phyloP scores from a whole-genome alignment of 2,329 filamentous ascomycete species.

The Fusarium anthophilum region DNA sequence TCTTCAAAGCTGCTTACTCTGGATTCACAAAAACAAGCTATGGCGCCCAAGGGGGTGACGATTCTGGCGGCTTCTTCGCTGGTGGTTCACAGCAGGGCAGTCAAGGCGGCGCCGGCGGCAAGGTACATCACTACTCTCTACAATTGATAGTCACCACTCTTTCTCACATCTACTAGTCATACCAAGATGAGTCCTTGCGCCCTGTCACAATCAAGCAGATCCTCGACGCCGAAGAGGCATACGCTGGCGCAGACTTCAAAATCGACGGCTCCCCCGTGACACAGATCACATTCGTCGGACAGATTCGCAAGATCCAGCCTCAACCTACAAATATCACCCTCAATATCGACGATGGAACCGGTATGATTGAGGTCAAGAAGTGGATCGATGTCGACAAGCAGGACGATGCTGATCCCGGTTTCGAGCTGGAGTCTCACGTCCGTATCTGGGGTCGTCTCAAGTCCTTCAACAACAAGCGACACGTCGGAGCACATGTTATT shows the following conservation, averaged over 20 bases:
- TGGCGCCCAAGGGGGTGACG: conserved; percentile 65
- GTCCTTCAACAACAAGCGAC: conserved; percentile 83
- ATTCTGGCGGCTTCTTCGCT: conserved; percentile 70
- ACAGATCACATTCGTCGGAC: conserved; percentile 83
- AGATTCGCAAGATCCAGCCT: conserved; percentile 86
- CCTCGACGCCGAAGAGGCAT: conserved; percentile 80
- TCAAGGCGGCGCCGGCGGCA: conserved; percentile 55
- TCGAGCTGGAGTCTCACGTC: conserved; percentile 80
- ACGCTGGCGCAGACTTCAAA: conserved; percentile 78
- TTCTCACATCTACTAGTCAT: conserved; percentile 54
- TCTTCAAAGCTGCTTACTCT: conserved; percentile 57
- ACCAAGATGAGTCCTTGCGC: conserved; percentile 85
- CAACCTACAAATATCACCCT: conserved; percentile 93
- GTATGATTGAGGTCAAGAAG: conserved; percentile 88
- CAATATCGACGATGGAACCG: conserved; percentile 94
- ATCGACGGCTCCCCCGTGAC: conserved; percentile 81
- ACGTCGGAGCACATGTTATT: conserved; percentile 83
- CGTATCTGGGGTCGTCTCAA: conserved; percentile 88
- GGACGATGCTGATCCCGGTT: conserved; percentile 59
- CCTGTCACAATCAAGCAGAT: conserved; percentile 97
- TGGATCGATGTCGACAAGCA: conserved; percentile 76
- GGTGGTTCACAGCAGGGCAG: conserved; percentile 69
- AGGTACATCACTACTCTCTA: conserved; percentile 47
- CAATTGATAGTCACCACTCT: neutral
- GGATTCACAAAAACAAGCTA: conserved; percentile 58